Evolutionary conservation across 176 grass and related monocot genomes (phyloP).

Genomic region (Avena sativa): DNA sequence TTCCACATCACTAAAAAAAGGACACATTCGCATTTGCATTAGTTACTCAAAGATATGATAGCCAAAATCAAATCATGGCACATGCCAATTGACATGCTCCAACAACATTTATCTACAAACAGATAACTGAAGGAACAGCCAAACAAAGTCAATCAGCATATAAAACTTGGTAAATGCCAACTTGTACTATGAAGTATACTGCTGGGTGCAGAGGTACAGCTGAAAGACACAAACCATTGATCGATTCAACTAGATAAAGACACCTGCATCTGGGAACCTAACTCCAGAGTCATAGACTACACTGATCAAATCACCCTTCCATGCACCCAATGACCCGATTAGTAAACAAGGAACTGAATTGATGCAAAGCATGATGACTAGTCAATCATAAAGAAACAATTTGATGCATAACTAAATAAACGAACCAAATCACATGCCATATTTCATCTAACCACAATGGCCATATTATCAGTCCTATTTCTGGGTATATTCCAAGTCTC

Average conservation of each 20-base stretch:
- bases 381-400: background rate
- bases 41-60: background rate
- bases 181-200: background rate
- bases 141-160: background rate
- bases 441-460: background rate
- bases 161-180: background rate
- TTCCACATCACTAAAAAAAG: background rate
- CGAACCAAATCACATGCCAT: background rate
- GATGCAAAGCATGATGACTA: background rate
- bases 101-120: background rate
- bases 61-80: background rate
- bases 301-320: slow-evolving; percentile 14
- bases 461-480: background rate
- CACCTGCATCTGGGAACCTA: background rate
- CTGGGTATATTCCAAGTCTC: background rate
- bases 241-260: slow-evolving; percentile 8
- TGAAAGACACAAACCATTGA: slow-evolving; percentile 23
- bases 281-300: background rate
- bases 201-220: slow-evolving; percentile 6
- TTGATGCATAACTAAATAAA: background rate
- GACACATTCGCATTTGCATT: background rate
- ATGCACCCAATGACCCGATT: slow-evolving; percentile 15
- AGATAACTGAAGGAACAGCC: background rate
- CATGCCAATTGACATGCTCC: background rate
- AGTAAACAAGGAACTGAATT: slow-evolving; percentile 8